Percentiles rank a stretch among this genome's conserved stretches.
Evolutionary conservation across 2,329 filamentous ascomycete species (phyloP).

Genomic region (Didymella pinodella): DNA sequence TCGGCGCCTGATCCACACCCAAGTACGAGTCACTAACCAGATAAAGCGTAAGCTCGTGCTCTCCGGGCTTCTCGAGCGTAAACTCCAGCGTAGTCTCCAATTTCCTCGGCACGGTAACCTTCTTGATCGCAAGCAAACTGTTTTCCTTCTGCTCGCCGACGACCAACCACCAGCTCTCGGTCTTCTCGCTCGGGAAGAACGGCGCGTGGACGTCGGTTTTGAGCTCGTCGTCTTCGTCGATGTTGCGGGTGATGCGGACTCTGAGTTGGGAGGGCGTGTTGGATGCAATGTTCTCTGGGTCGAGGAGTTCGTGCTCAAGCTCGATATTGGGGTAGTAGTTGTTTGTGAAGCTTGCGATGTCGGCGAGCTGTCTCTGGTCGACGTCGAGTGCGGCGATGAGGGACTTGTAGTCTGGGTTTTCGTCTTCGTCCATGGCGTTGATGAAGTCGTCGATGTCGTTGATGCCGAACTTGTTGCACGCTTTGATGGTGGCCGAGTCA

Average conservation of each 20-base stretch:
- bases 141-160: slow-evolving; percentile 91
- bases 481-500: slow-evolving; percentile 80
- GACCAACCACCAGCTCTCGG: slow-evolving; percentile 98
- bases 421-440: slow-evolving; percentile 96
- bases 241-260: slow-evolving; percentile 83
- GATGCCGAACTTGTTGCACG: slow-evolving; percentile 80
- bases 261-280: slow-evolving; percentile 83
- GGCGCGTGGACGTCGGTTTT: slow-evolving; percentile 91
- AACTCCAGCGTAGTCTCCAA: slow-evolving; percentile 85
- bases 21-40: slow-evolving; percentile 98
- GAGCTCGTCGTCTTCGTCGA: slow-evolving; percentile 74
- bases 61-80: slow-evolving; percentile 81
- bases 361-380: slow-evolving; percentile 79
- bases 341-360: slow-evolving; percentile 96
- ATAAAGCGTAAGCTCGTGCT: slow-evolving; percentile 88
- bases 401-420: slow-evolving; percentile 81
- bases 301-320: slow-evolving; percentile 85
- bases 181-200: slow-evolving; percentile 90
- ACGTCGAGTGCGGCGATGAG: slow-evolving; percentile 82
- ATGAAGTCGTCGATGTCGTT: slow-evolving; percentile 98
- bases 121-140: slow-evolving; percentile 89
- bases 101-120: slow-evolving; percentile 83
- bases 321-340: slow-evolving; percentile 95
- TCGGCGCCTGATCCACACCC: slow-evolving; percentile 94
- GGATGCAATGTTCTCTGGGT: slow-evolving; percentile 79